These are phyloP conservation scores for Kwoniella sp. DNA, from an alignment of 768 basidiomycete genomes.

Conservation along the genomic window DNA sequence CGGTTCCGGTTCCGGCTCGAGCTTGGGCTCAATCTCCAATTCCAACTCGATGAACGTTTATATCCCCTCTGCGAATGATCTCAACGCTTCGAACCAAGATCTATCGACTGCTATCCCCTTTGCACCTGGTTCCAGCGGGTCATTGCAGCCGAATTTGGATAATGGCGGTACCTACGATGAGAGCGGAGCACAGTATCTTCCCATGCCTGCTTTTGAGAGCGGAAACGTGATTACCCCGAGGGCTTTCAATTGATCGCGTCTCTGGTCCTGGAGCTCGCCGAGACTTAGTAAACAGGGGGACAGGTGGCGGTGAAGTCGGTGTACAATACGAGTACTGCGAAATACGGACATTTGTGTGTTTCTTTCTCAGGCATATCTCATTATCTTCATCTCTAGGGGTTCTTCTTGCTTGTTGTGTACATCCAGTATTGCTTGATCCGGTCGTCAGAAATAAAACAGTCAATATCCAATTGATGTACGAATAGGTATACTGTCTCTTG, in stretches of 20 bases:
- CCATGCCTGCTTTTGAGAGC: conserved; percentile 10
- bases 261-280: too few relatives aligned
- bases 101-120: conserved; percentile 17
- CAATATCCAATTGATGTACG: too few relatives aligned
- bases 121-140: neutral
- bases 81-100: conserved; percentile 1
- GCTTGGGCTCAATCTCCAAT: neutral
- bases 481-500: too few relatives aligned
- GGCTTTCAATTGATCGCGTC: conserved; percentile 2
- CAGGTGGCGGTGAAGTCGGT: too few relatives aligned
- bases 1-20: neutral
- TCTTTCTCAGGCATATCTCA: too few relatives aligned
- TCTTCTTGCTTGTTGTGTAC: neutral
- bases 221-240: conserved; percentile 16
- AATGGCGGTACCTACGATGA: neutral
- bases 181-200: conserved; percentile 14
- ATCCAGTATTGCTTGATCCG: too few relatives aligned
- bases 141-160: neutral
- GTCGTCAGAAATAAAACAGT: too few relatives aligned
- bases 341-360: neutral
- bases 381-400: too few relatives aligned
- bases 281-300: too few relatives aligned
- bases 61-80: conserved; percentile 12
- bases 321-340: too few relatives aligned
- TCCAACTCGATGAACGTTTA: conserved; percentile 11